Conservation (phyloP, 2,329 filamentous ascomycete species). For the Sporothrix humicola region DNA sequence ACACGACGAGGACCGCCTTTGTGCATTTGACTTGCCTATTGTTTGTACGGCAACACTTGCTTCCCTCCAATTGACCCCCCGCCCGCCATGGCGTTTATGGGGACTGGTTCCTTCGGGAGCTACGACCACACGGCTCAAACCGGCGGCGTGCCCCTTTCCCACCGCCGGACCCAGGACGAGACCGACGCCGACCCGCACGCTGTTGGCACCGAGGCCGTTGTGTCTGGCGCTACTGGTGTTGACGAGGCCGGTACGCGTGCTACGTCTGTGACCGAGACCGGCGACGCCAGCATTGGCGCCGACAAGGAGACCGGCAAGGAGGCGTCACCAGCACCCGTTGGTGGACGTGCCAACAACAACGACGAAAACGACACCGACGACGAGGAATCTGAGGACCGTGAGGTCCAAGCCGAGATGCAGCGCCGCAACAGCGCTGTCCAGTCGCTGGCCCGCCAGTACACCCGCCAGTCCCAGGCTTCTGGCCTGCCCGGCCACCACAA, state of each 20-base stretch:
- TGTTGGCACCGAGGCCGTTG: not conserved
- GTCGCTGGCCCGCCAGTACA: constrained; percentile 58
- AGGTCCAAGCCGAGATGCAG: constrained; percentile 53
- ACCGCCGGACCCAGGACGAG: constrained; percentile 42
- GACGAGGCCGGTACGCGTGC: constrained; percentile 45
- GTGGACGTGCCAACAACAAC: constrained; percentile 29
- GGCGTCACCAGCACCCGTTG: constrained; percentile 28
- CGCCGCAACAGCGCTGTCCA: constrained; percentile 61
- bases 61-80: not conserved
- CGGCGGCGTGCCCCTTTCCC: constrained; percentile 48
- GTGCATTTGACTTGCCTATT: not conserved
- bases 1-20: not conserved
- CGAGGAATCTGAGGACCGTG: constrained; percentile 45
- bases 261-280: constrained; percentile 48
- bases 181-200: constrained; percentile 32
- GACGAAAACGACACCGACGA: constrained; percentile 40
- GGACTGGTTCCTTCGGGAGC: constrained; percentile 51
- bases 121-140: constrained; percentile 56
- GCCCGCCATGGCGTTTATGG: constrained; percentile 51
- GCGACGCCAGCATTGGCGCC: constrained; percentile 40
- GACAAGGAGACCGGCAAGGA: constrained; percentile 41
- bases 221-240: constrained; percentile 32
- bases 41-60: constrained; percentile 6
- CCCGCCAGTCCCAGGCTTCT: constrained; percentile 51
- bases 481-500: constrained; percentile 46